phyloP scores from a whole-genome alignment of 1,284 basidiomycete genomes.

The Irpex lacteus region DNA sequence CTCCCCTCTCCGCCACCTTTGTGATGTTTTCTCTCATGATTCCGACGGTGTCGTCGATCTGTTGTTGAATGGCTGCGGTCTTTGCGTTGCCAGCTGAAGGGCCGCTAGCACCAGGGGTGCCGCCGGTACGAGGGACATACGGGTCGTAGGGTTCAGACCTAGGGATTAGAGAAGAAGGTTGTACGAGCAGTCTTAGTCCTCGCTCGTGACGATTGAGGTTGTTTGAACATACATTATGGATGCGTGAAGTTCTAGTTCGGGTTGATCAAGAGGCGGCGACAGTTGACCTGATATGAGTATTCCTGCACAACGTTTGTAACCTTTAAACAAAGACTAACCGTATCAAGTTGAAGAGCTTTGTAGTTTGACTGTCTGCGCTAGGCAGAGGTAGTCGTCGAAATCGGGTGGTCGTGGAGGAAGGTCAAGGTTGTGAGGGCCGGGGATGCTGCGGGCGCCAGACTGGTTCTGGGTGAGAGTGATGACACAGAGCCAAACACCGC shows the following conservation, averaged over 20 bases:
- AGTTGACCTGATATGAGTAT: not conserved
- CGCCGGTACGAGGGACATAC: slow-evolving; percentile 84
- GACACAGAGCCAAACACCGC: slow-evolving; percentile 3
- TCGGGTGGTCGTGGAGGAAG: not conserved
- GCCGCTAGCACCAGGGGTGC: slow-evolving; percentile 49
- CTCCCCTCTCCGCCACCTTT: slow-evolving; percentile 94
- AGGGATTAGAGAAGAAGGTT: not conserved
- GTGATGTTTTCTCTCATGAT: slow-evolving; percentile 99
- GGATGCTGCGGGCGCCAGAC: slow-evolving; percentile 1
- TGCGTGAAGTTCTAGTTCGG: slow-evolving; percentile 13
- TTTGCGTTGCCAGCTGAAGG: slow-evolving; percentile 64
- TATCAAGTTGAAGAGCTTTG: not conserved
- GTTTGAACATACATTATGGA: slow-evolving; percentile 11
- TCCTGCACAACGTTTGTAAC: not conserved
- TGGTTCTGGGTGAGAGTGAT: not conserved
- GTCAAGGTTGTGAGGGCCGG: slow-evolving; percentile 2
- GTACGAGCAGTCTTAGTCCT: not conserved
- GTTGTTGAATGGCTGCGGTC: slow-evolving; percentile 89
- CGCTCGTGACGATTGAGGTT: not conserved
- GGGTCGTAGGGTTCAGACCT: slow-evolving; percentile 96
- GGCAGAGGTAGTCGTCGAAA: not conserved
- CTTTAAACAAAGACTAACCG: not conserved
- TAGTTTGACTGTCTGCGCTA: not conserved
- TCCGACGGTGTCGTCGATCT: slow-evolving; percentile 93
- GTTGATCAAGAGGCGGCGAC: not conserved